Percentiles rank a stretch among this genome's conserved stretches.
Conservation (phyloP, 1,139 yeast genomes). For the Magnusiomyces fungicola region DNA sequence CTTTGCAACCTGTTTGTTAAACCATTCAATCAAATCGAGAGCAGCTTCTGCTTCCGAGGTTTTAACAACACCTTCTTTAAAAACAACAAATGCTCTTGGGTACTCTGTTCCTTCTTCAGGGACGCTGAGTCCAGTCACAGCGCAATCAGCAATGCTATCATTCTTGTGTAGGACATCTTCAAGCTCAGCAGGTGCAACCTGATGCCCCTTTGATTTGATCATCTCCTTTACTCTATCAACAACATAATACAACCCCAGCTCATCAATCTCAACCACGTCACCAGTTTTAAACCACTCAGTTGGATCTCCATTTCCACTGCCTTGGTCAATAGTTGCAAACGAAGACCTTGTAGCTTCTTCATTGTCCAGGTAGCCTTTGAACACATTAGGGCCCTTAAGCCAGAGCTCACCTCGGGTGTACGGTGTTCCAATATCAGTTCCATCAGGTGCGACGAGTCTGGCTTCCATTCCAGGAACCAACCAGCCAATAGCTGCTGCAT, state of each 20-base stretch:
- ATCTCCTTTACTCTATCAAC: constrained; percentile 75
- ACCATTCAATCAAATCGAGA: constrained; percentile 27
- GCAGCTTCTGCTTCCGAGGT: constrained; percentile 17
- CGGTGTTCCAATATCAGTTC: constrained; percentile 49
- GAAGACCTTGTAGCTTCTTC: constrained; percentile 45
- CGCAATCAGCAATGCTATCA: constrained; percentile 31
- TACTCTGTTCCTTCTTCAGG: constrained; percentile 32
- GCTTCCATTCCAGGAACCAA: constrained; percentile 37
- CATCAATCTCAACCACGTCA: constrained; percentile 55
- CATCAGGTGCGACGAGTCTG: constrained; percentile 38
- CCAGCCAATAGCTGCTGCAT: constrained; percentile 41
- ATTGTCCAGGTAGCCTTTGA: constrained; percentile 53
- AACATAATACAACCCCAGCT: constrained; percentile 49
- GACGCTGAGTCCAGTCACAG: constrained; percentile 32
- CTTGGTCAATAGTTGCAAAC: constrained; percentile 34
- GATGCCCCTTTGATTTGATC: constrained; percentile 78
- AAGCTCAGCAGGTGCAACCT: constrained; percentile 73
- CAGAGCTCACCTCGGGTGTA: constrained; percentile 54
- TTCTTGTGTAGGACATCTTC: constrained; percentile 54
- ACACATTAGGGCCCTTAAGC: constrained; percentile 64
- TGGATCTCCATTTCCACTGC: constrained; percentile 28
- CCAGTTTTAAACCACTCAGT: constrained; percentile 73
- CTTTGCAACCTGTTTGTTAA: constrained; percentile 32
- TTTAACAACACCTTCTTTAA: constrained; percentile 17
- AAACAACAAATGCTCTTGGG: constrained; percentile 34